A percentile compares a stretch with the other conserved stretches of the same genome.
Evolutionary conservation across 2,329 filamentous ascomycete species (phyloP).

Genomic region (Fusarium sp.): DNA sequence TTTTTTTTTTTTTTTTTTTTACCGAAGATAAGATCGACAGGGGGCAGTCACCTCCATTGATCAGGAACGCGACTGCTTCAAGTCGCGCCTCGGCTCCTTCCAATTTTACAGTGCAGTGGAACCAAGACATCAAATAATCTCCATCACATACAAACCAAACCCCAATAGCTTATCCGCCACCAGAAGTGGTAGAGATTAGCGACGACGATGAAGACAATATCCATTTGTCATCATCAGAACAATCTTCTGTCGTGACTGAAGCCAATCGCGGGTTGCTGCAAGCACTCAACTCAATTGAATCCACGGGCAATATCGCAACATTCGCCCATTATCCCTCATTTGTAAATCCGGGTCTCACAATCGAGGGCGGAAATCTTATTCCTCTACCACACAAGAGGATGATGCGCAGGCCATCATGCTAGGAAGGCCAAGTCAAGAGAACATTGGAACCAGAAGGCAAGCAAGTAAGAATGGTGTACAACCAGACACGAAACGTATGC

Average conservation of each 20-base stretch:
- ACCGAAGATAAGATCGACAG: background rate
- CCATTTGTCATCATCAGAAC: background rate
- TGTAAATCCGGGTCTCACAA: conserved; percentile 21
- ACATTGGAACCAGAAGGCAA: background rate
- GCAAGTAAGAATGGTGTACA: background rate
- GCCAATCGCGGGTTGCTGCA: background rate
- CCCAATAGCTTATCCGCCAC: background rate
- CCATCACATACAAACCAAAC: background rate
- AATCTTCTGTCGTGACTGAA: background rate
- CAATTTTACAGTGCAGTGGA: background rate
- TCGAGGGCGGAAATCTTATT: background rate
- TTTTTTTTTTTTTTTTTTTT: background rate
- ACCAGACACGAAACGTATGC: background rate
- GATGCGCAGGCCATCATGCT: conserved; percentile 12
- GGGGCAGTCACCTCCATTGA: too few relatives aligned
- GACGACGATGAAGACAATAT: background rate
- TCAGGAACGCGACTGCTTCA: background rate
- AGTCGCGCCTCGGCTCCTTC: background rate
- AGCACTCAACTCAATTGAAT: conserved; percentile 12
- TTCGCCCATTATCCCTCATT: conserved; percentile 10
- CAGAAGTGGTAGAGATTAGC: background rate
- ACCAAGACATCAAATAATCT: background rate
- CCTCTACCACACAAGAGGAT: conserved; percentile 9
- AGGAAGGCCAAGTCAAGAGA: background rate
- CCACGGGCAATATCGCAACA: conserved; percentile 10